Percentiles rank a stretch among this genome's conserved stretches.
These are phyloP conservation scores for Xylaria longipes DNA, from an alignment of 495 filamentous ascomycete genomes.

Conservation along the genomic window DNA sequence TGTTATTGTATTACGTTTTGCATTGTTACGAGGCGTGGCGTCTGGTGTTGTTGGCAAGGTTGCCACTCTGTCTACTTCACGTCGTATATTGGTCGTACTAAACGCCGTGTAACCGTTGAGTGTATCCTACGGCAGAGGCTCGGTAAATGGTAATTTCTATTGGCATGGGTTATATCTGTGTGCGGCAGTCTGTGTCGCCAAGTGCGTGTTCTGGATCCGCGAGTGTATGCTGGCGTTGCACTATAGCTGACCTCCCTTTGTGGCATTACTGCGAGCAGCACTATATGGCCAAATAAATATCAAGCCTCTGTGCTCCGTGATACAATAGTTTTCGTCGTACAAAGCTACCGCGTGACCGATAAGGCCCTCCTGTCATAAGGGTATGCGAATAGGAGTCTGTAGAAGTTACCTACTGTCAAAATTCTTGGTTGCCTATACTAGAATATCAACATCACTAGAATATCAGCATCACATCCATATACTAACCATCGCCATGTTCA, in stretches of 20 bases:
- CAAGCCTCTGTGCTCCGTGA: background rate
- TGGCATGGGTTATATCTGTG: background rate
- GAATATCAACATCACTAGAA: background rate
- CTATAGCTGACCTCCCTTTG: background rate
- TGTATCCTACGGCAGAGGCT: background rate
- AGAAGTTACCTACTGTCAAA: background rate
- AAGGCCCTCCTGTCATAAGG: background rate
- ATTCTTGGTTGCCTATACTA: no score
- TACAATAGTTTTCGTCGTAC: background rate
- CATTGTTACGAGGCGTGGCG: constrained; percentile 3
- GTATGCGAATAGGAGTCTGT: background rate
- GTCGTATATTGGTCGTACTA: background rate
- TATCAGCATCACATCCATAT: background rate
- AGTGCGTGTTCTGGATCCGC: background rate
- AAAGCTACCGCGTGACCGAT: background rate
- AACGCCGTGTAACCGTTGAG: background rate
- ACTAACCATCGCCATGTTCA: background rate
- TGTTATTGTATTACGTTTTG: background rate
- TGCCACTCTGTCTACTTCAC: background rate
- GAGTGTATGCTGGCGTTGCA: background rate
- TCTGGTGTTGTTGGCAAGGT: constrained; percentile 7
- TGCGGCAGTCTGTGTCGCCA: background rate
- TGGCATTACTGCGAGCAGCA: background rate
- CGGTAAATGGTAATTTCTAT: background rate
- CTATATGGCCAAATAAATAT: background rate